A percentile compares a stretch with the other conserved stretches of the same genome.
Evolutionary conservation across 495 filamentous ascomycete genomes (phyloP).

Genomic region (Acidiella bohemica): DNA sequence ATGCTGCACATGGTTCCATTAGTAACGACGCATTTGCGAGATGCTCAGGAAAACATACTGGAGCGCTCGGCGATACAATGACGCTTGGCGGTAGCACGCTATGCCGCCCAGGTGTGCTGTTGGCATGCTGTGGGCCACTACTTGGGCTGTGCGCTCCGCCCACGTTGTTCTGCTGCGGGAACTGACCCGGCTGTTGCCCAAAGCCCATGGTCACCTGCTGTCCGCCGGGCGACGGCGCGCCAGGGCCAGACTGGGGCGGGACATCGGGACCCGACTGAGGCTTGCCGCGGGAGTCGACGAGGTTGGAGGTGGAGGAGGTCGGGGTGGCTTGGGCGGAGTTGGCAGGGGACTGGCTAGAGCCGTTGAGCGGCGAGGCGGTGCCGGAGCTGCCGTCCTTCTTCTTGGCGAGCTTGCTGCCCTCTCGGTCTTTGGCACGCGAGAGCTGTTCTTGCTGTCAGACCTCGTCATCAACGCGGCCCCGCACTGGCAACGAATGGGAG

Average conservation of each 20-base stretch:
- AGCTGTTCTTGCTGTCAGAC: slow-evolving; percentile 64
- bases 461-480: slow-evolving; percentile 18
- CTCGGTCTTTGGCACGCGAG: slow-evolving; percentile 72
- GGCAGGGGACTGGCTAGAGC: slow-evolving; percentile 47
- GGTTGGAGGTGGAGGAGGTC: slow-evolving; percentile 66
- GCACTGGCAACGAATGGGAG: slow-evolving; percentile 15
- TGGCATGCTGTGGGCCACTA: slow-evolving; percentile 39
- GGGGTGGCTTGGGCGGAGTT: slow-evolving; percentile 46
- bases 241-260: slow-evolving; percentile 9
- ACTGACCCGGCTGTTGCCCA: slow-evolving; percentile 1
- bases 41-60: slow-evolving; percentile 46
- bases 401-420: slow-evolving; percentile 72
- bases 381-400: slow-evolving; percentile 75
- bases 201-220: slow-evolving; percentile 7
- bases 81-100: slow-evolving; percentile 61
- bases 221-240: slow-evolving; percentile 8
- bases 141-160: slow-evolving; percentile 36
- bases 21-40: not conserved
- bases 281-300: slow-evolving; percentile 78
- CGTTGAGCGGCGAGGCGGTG: slow-evolving; percentile 53
- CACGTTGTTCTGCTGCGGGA: slow-evolving; percentile 3
- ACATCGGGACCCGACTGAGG: slow-evolving; percentile 54
- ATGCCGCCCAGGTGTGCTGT: slow-evolving; percentile 15
- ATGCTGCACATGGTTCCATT: slow-evolving; percentile 48
- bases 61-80: slow-evolving; percentile 86